Conservation (phyloP, 148 eudicot species). For the Selenicereus undatus region DNA sequence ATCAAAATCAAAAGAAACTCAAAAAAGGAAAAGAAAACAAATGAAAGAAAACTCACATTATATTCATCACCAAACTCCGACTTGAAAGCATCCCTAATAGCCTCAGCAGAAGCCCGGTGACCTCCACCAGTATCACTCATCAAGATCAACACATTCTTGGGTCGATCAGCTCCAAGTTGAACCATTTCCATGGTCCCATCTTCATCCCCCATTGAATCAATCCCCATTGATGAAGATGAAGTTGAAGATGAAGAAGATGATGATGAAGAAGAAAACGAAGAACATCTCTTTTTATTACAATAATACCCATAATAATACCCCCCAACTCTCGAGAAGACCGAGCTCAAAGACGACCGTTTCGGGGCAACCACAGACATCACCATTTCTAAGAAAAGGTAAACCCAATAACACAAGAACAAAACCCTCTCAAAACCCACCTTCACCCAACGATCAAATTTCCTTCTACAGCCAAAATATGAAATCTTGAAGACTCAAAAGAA, state of each 20-base stretch:
- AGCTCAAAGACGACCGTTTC: slow-evolving; percentile 46
- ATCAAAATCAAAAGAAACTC: not conserved
- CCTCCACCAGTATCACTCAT: slow-evolving; percentile 99
- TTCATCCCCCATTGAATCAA: slow-evolving; percentile 42
- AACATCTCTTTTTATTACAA: slow-evolving; percentile 16
- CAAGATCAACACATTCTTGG: slow-evolving; percentile 84
- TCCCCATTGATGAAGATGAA: slow-evolving; percentile 26
- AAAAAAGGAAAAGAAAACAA: no score
- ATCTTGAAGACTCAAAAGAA: not conserved
- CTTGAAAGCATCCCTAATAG: slow-evolving; percentile 75
- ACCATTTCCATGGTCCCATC: slow-evolving; percentile 79
- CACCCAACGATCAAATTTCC: not conserved
- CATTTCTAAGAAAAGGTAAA: slow-evolving; percentile 26
- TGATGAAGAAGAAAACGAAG: slow-evolving; percentile 7
- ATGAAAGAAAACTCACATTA: slow-evolving; percentile 37
- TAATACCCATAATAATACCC: slow-evolving; percentile 15
- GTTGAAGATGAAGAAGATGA: slow-evolving; percentile 4
- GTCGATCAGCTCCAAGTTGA: slow-evolving; percentile 84
- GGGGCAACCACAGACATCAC: slow-evolving; percentile 51
- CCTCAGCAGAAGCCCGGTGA: slow-evolving; percentile 97
- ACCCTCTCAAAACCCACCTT: not conserved
- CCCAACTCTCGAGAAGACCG: slow-evolving; percentile 74
- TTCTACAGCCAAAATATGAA: not conserved
- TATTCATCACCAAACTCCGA: slow-evolving; percentile 89
- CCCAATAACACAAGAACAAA: slow-evolving; percentile 3